Base-by-base conservation (phyloP, 257 asterid species). In the Fraxinus anomala region DNA sequence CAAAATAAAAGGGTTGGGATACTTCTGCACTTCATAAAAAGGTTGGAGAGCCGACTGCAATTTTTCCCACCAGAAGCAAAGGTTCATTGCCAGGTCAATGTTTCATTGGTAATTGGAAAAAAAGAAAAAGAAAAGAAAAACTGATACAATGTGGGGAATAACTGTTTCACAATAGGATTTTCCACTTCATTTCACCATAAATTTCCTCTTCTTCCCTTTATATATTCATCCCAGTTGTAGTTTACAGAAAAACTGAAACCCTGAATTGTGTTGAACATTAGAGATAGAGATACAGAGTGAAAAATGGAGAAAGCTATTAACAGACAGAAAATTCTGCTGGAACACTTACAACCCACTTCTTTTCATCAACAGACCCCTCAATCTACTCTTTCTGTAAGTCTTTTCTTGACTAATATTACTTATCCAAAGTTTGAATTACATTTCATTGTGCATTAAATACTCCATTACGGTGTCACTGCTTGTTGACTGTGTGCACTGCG, bases 301-400 rank as follows among this genome's bases (percentile, higher is more conserved):
- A 10, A 42, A 12, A 73, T 73, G 77, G 77, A 73, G 77, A 73
- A 30, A 73, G 77, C 77, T 6, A 73, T 73, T 37, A 73, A 49
- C 47, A 73, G 77, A 21, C 68, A 73, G 77, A 73, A 69, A 19
- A 63, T 73, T 73, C 68, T 73, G 77, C 68, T 73, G 69, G 44
- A n/a, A 51, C 77, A 73, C 68, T 39, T 73, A 2, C 77, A 63
- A 54, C 68, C 68, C 44, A 47, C 68, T 73, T 19, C 77, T 26
- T 73, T 24, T 11, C 13, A 34, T 51, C 68, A 30, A 28, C 68
- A 47, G 42, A 73, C 40, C 19, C 21, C 61, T 30, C 26, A 73
- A 30, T 73, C 77, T 51, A 19, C 68, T 30, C 30, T 73, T 31
- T 51, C 77, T 14, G 77, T 73, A 14, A 73, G 77, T 17, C 28